Evolutionary conservation across 2,329 filamentous ascomycete genomes (phyloP).

Genomic region (Colletotrichum tofieldiae): DNA sequence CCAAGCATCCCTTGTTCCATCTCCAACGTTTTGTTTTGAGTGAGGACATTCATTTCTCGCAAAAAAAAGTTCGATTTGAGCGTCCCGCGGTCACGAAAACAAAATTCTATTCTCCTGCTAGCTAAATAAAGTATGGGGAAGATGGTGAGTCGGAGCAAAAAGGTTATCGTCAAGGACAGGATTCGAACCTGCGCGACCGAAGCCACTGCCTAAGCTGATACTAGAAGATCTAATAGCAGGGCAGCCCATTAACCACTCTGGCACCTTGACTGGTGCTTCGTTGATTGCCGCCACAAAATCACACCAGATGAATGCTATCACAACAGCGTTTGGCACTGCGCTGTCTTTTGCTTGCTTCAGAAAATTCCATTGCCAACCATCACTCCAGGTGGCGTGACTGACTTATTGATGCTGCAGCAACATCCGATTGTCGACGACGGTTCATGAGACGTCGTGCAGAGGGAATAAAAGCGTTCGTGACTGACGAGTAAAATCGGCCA

Average conservation of each 20-base stretch:
- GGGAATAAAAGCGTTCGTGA: too few relatives aligned
- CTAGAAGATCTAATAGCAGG: constrained; percentile 28
- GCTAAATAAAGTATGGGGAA: neutral
- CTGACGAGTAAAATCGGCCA: too few relatives aligned
- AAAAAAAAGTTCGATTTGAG: too few relatives aligned
- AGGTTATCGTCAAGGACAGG: constrained; percentile 33
- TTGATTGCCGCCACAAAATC: accelerated
- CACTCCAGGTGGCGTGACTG: too few relatives aligned
- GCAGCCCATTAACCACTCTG: constrained; percentile 44
- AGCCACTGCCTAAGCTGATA: constrained; percentile 38
- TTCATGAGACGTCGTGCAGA: too few relatives aligned
- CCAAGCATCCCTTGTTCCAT: constrained; percentile 3
- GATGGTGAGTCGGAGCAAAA: too few relatives aligned
- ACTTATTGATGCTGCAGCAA: too few relatives aligned
- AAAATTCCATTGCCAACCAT: too few relatives aligned
- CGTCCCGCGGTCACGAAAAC: neutral
- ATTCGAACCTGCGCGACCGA: constrained; percentile 44
- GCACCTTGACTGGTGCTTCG: constrained; percentile 32
- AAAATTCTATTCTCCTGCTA: neutral
- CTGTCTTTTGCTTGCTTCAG: too few relatives aligned
- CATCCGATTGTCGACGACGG: too few relatives aligned
- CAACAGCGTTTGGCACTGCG: neutral
- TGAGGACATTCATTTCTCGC: neutral
- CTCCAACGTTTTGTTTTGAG: too few relatives aligned
- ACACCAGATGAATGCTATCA: too few relatives aligned